Percentiles rank a stretch among this genome's conserved stretches.
phyloP scores from a whole-genome alignment of 495 filamentous ascomycete species.

The Podospora didyma region DNA sequence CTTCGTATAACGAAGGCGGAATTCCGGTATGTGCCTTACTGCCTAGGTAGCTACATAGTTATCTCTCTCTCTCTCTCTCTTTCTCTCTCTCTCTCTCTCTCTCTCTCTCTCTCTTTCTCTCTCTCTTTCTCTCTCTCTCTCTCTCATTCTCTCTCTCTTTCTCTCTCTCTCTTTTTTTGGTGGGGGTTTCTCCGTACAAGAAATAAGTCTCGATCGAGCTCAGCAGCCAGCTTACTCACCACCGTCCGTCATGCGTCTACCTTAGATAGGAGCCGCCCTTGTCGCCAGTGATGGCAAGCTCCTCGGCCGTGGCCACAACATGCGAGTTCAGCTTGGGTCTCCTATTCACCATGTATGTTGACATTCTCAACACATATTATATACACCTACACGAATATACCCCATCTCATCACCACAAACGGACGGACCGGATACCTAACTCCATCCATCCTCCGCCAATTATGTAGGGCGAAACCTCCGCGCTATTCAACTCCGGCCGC shows the following conservation, averaged over 20 bases:
- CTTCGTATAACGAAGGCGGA: slow-evolving; percentile 68
- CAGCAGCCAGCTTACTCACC: no score
- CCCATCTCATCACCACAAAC: neutral
- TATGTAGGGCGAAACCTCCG: slow-evolving; percentile 73
- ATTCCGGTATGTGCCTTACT: slow-evolving; percentile 50
- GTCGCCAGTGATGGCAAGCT: slow-evolving; percentile 67
- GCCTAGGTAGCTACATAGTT: neutral
- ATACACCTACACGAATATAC: neutral
- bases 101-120: no score
- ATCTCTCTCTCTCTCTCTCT: no score
- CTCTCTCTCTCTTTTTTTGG: no score
- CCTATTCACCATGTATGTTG: slow-evolving; percentile 67
- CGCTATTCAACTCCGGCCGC: slow-evolving; percentile 73
- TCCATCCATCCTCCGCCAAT: neutral
- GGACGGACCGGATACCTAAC: no score
- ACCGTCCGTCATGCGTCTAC: no score
- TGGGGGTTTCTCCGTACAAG: no score
- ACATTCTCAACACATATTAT: neutral
- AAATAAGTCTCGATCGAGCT: no score
- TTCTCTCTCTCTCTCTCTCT: no score
- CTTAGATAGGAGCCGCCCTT: slow-evolving; percentile 75
- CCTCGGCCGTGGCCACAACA: slow-evolving; percentile 77
- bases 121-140: no score
- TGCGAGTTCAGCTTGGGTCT: slow-evolving; percentile 73
- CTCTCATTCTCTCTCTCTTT: no score